Base-by-base conservation (phyloP, 169 alveolate genomes). In the Perkinsus chesapeaki region DNA sequence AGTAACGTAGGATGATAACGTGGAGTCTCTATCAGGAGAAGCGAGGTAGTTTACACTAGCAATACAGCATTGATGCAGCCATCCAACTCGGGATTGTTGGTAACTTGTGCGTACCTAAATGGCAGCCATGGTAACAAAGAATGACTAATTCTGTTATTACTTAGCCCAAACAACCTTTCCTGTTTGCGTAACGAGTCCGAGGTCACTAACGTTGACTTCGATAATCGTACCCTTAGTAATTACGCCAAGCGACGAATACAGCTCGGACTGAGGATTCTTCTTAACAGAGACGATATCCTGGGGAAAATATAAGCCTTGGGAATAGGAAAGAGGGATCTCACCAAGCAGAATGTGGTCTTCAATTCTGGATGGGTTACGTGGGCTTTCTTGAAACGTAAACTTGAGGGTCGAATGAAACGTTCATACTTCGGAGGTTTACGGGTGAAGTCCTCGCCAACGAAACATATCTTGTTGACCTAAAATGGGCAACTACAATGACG, bases 121-220 rank as follows among this genome's bases (percentile, higher is more conserved):
- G 7, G n/a, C 48, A 27, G 36, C 9, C 43, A 39, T 20, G 36
- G 92, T 39, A 39, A 36, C 16, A 27, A 39, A 82, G 0, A 10
- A 39, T n/a, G 39, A 0, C 92, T 36, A 3, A 27, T 82, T 39
- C 19, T 36, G 48, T 31, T 82, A 27, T 39, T 39, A 38, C 95
- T 98, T 98, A 91, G 99, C 99, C 99, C 99, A 99, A 39, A 99
- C 99, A 36, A 99, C 99, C 94, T 99, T 99, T 91, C 99, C 99
- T 31, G 99, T 98, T 94, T 98, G 99, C 39, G 99, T 99, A 72
- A 99, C 99, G 7, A 99, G 97, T 3, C 99, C 99, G 95, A 99
- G 94, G 94, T 99, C 99, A 94, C 99, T 97, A 39, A 99, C 99
- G 96, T 99, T 98, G 48, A 99, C 99, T 95, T 99, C 99, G 39